A percentile compares a stretch with the other conserved stretches of the same genome.
Conservation (phyloP, 192 early-diverging fungal genomes). For the Umbelopsis vinacea region DNA sequence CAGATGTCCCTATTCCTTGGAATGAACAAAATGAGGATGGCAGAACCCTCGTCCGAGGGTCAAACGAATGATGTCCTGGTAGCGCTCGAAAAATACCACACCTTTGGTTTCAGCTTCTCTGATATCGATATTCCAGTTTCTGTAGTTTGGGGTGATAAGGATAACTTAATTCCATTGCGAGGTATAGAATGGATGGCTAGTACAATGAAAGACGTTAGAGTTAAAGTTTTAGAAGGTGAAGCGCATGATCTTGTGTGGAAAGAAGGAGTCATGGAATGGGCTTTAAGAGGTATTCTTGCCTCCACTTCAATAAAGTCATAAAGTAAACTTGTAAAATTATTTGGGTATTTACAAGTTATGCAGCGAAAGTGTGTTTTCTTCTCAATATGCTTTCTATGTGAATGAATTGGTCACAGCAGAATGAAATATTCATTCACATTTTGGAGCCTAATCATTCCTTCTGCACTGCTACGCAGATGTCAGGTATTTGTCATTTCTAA, state of each 20-base stretch:
- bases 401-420: too few relatives aligned
- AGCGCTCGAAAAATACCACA: constrained; percentile 45
- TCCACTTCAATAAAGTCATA: background rate
- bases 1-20: constrained; percentile 39
- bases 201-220: constrained; percentile 33
- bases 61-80: constrained; percentile 42
- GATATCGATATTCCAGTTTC: constrained; percentile 34
- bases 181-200: constrained; percentile 40
- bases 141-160: constrained; percentile 47
- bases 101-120: constrained; percentile 40
- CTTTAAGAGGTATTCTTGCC: constrained; percentile 36
- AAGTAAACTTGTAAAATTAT: too few relatives aligned
- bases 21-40: constrained; percentile 40
- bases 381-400: too few relatives aligned
- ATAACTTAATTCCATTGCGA: constrained; percentile 35
- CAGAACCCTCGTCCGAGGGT: constrained; percentile 36
- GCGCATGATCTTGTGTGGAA: constrained; percentile 48
- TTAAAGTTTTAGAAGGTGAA: constrained; percentile 45
- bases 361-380: too few relatives aligned
- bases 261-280: constrained; percentile 46
- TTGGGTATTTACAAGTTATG: too few relatives aligned
- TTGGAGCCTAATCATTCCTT: too few relatives aligned
- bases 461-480: too few relatives aligned
- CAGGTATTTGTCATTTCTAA: too few relatives aligned
- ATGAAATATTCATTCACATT: too few relatives aligned